These are phyloP conservation scores for Zanthoxylum bungeanum DNA, from an alignment of 345 rosid genomes.

Conservation along the genomic window DNA sequence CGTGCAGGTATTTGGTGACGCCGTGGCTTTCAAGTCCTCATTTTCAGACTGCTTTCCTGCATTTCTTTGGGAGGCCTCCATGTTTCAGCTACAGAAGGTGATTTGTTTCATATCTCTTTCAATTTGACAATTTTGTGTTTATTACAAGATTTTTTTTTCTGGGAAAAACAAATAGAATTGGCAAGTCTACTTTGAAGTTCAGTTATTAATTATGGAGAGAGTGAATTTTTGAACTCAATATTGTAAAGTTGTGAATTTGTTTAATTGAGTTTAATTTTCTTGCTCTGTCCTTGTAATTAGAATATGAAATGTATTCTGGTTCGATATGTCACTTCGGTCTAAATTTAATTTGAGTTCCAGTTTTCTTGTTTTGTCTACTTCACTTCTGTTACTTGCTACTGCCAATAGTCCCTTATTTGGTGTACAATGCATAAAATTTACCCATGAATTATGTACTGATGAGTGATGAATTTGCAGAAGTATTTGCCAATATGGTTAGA, in stretches of 20 bases:
- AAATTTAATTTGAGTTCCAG: too few relatives aligned
- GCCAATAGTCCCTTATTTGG: too few relatives aligned
- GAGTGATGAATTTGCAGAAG: background rate
- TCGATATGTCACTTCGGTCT: too few relatives aligned
- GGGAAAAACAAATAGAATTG: too few relatives aligned
- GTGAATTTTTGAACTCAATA: background rate
- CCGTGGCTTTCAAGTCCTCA: constrained; percentile 93
- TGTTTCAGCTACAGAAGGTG: constrained; percentile 70
- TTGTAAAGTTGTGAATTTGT: too few relatives aligned
- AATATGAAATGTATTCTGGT: background rate
- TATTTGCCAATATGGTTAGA: background rate
- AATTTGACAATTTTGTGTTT: background rate
- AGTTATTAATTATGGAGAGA: too few relatives aligned
- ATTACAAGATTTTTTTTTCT: too few relatives aligned
- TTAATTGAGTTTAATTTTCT: background rate
- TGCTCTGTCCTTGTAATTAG: background rate
- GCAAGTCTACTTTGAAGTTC: too few relatives aligned
- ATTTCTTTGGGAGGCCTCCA: constrained; percentile 75
- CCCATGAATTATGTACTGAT: background rate
- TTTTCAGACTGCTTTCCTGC: constrained; percentile 64
- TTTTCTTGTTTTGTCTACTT: too few relatives aligned
- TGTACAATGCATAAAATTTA: too few relatives aligned
- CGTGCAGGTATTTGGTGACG: constrained; percentile 60
- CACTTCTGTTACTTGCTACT: background rate
- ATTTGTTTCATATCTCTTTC: background rate